phyloP scores from a whole-genome alignment of 2,329 filamentous ascomycete species.

The Corniculantispora saksenae region DNA sequence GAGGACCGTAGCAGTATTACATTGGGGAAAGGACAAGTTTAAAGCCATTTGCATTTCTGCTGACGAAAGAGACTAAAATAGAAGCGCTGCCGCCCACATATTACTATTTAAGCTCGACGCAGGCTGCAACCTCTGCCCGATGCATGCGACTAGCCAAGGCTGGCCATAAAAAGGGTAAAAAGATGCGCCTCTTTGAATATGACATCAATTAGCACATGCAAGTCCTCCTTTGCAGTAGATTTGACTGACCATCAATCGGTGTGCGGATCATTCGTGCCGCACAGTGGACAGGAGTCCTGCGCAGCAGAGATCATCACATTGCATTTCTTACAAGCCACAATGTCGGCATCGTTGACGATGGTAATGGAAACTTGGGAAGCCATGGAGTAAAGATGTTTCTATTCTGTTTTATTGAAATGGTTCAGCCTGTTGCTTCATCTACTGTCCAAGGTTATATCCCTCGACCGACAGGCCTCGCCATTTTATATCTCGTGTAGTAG shows the following conservation, averaged over 20 bases:
- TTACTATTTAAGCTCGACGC: background rate
- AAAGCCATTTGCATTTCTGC: background rate
- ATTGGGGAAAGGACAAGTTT: too few relatives aligned
- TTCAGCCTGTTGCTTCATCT: too few relatives aligned
- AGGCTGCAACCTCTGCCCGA: background rate
- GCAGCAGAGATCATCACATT: conserved; percentile 15
- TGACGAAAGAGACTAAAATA: background rate
- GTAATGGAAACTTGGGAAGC: background rate
- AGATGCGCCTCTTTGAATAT: background rate
- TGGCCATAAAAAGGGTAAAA: background rate
- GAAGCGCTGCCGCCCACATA: conserved; percentile 2
- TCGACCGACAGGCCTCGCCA: background rate
- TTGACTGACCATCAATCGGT: conserved; percentile 3
- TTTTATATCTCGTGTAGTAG: conserved; percentile 2
- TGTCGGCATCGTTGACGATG: background rate
- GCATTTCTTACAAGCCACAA: conserved; percentile 15
- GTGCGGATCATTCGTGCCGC: conserved; percentile 11
- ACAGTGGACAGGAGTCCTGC: conserved; percentile 16
- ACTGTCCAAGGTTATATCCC: too few relatives aligned
- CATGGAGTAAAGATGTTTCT: background rate
- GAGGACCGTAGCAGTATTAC: too few relatives aligned
- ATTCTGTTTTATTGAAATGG: background rate
- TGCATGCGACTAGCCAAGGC: background rate
- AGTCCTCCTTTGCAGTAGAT: too few relatives aligned
- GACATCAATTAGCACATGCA: background rate